Conservation (phyloP, 768 basidiomycete species). For the Russula griseocarnosa region DNA sequence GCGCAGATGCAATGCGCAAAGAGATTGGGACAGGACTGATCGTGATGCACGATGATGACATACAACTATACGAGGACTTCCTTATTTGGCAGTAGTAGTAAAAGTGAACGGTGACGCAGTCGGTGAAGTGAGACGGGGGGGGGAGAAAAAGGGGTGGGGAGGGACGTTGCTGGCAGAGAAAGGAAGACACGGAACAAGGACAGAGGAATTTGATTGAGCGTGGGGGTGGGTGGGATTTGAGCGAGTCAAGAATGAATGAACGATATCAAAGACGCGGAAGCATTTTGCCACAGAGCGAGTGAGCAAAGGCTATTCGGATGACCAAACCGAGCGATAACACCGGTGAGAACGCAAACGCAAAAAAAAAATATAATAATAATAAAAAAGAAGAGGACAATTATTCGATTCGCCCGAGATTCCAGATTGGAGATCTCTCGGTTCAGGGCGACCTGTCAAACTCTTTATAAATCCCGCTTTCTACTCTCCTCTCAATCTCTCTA, state of each 20-base stretch:
- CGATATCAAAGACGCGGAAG: slow-evolving; percentile 7
- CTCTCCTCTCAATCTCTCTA: slow-evolving; percentile 1
- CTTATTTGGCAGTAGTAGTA: background rate
- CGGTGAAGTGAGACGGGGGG: background rate
- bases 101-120: slow-evolving; percentile 6
- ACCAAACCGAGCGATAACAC: slow-evolving; percentile 28
- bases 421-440: slow-evolving; percentile 16
- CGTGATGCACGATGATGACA: background rate
- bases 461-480: slow-evolving; percentile 24
- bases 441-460: slow-evolving; percentile 18
- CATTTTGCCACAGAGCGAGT: slow-evolving; percentile 9
- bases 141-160: background rate
- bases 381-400: background rate
- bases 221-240: background rate
- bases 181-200: slow-evolving; percentile 21
- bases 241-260: slow-evolving; percentile 11
- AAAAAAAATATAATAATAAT: background rate
- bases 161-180: slow-evolving; percentile 14
- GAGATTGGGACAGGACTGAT: background rate
- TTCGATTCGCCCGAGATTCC: slow-evolving; percentile 15
- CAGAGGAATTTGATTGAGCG: slow-evolving; percentile 13
- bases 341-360: slow-evolving; percentile 13
- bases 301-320: slow-evolving; percentile 25
- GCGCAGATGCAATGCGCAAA: slow-evolving; percentile 10
- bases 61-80: slow-evolving; percentile 2